Evolutionary conservation across 495 filamentous ascomycete genomes (phyloP), one percentile per base, ranked within the genome.

Genomic region (Lasiosphaeria miniovina): DNA sequence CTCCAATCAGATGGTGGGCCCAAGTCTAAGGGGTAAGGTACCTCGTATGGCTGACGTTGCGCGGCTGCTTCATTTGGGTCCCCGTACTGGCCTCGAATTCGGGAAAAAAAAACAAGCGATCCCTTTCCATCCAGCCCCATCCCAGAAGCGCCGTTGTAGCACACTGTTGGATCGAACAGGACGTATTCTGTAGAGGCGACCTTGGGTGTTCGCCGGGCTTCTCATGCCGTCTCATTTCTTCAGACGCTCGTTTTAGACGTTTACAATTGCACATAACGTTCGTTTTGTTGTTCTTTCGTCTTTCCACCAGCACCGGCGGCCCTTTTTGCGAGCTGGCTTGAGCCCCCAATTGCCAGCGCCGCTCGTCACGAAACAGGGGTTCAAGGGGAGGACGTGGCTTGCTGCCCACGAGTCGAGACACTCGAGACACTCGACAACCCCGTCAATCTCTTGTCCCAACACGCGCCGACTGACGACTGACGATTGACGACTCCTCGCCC

Each of bases 221-320:
- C 52, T 38, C 56, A 54, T 49, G 55, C 55, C n/a, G 24, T 35
- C 36, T 38, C 59, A 43, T 52, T 53, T 53, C 53, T 60, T 59
- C 54, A 40, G 58, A 70, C 70, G 52, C 63, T 73, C 70, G 70
- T 71, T 46, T 73, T 64, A 53, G 57, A 57, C 55, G 54, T 52
- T 31, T 63, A 58, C 12, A 14, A 46, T 70, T 62, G 61, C 62
- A 62, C 62, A 67, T 71, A 61, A 67, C 70, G 57, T 65, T 72
- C 70, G 68, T 68, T 70, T 61, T 59, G 62, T 52, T 65, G 54
- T 58, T 52, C 7, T 57, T 53, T 54, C 48, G 35, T 32, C 33
- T 52, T 52, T 38, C 61, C 15, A 38, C 41, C 52, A 17, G n/a
- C 52, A 9, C 41, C 32, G n/a, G 38, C 51, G 54, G 36, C 40